phyloP scores from a whole-genome alignment of 345 rosid species.

The Abelmoschus esculentus region DNA sequence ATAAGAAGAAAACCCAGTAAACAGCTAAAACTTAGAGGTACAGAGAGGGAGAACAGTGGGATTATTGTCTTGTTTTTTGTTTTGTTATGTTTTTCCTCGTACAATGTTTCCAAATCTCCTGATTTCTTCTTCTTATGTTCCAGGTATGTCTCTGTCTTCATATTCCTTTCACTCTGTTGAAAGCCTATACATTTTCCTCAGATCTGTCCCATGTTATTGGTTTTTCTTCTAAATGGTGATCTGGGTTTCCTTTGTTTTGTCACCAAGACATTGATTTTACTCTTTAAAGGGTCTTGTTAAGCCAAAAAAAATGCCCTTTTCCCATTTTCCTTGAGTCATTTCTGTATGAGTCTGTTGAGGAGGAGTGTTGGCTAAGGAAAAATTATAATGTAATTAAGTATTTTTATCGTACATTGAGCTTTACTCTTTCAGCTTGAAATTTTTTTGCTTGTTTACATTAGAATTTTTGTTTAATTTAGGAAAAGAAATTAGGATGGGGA shows the following conservation, averaged over 20 bases:
- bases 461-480: neutral
- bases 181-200: neutral
- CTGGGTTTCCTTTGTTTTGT: neutral
- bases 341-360: neutral
- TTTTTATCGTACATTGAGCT: neutral
- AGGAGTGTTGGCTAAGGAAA: neutral
- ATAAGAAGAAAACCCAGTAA: neutral
- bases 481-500: neutral
- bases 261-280: neutral
- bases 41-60: neutral
- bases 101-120: neutral
- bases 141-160: neutral
- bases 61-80: conserved; percentile 1
- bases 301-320: neutral
- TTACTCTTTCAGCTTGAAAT: neutral
- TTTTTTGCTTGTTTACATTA: neutral
- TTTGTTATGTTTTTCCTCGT: neutral
- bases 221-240: neutral
- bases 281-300: neutral
- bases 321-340: neutral
- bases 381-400: neutral
- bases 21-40: neutral
- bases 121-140: neutral
- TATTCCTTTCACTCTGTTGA: conserved; percentile 23
- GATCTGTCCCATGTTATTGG: neutral